Evolutionary conservation across 305 asterid species (phyloP), one percentile per base, ranked within the genome.

Genomic region (Euphrasia arctica): DNA sequence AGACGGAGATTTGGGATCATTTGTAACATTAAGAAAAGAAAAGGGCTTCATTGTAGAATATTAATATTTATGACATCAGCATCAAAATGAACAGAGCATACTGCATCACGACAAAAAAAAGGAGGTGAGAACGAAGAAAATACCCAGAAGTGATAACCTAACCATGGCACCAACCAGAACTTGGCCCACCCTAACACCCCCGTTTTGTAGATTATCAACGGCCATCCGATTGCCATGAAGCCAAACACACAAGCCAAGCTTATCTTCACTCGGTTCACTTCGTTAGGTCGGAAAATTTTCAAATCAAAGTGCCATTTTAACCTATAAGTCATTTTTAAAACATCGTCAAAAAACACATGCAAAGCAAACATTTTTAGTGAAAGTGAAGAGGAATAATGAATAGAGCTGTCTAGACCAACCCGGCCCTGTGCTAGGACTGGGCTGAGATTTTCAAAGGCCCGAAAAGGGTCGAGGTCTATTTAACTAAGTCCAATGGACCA

Each of bases 141-240:
- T 93, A 93, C 99, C 99, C 96, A 93, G 72, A 93, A 90, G 74
- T 93, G 97, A 84, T 93, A 90, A 47, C 99, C 99, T 74, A 93
- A 73, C 95, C 95, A 90, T 0, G 97, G 97, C 95, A 93, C 88
- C 76, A 93, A 72, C 97, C 99, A 93, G 84, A 88, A 93, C 69
- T 93, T 93, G 75, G 86, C 58, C 99, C 99, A 93, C 65, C 99
- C 99, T 28, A 77, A 9, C 15, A 93, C 74, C 71, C 97, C 99
- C 3, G 96, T 74, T 71, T 86, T 84, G 80, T 63, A 75, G 54
- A 90, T 78, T 66, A 93, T 86, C 78, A 93, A 71, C 1, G 97
- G 97, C 99, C 99, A 93, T 68, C 99, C 99, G 60, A 93, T 69
- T 29, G 88, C 92, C 94, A 90, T 93, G 86, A 93, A 93, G 66